Evolutionary conservation across 805 yeast genomes (phyloP).

Genomic region (Tetrapisispora iriomotensis): DNA sequence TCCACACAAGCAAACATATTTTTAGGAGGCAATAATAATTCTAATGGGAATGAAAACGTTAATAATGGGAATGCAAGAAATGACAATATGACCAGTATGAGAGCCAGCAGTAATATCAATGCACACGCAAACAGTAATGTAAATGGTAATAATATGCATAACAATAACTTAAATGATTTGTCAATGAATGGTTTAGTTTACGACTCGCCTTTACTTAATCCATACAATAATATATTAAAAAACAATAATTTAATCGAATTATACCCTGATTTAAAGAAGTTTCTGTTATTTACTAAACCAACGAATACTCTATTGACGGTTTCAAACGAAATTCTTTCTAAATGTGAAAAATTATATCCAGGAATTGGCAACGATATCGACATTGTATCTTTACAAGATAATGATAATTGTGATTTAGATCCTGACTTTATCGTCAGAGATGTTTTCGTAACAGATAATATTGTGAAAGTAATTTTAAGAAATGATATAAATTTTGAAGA

Average conservation of each 20-base stretch:
- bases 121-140: not conserved
- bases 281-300: constrained; percentile 53
- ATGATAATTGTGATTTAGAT: constrained; percentile 62
- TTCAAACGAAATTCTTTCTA: constrained; percentile 42
- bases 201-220: not conserved
- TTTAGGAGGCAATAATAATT: not conserved
- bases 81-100: not conserved
- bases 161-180: no score
- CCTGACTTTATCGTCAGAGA: constrained; percentile 62
- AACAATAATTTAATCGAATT: not conserved
- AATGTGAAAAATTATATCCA: constrained; percentile 60
- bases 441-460: constrained; percentile 45
- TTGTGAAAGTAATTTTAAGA: constrained; percentile 37
- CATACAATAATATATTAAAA: not conserved
- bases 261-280: constrained; percentile 34
- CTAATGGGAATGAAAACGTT: constrained; percentile 8
- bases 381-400: constrained; percentile 57
- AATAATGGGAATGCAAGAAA: not conserved
- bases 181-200: constrained; percentile 7
- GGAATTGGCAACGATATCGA: constrained; percentile 40
- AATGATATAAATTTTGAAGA: constrained; percentile 31
- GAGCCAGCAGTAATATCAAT: not conserved
- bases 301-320: constrained; percentile 38
- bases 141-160: not conserved
- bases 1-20: constrained; percentile 4